Conservation (phyloP, 208 protist species). For the Trypanosomatidae sp. region DNA sequence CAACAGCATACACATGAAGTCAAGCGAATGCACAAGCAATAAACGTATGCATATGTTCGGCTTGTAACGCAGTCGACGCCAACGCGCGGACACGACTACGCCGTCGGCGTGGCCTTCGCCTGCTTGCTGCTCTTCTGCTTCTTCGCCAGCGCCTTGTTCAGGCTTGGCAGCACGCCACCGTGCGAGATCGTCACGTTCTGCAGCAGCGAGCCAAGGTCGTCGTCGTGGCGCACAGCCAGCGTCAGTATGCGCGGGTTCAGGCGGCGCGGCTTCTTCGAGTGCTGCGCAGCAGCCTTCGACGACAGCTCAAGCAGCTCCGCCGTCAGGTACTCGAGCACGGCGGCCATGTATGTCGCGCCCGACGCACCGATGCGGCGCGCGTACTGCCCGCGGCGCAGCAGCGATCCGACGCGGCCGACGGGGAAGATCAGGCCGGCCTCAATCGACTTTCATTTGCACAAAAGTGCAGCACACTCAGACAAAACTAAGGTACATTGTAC, state of each 20-base stretch:
- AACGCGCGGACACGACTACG: constrained; percentile 6
- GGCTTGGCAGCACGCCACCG: constrained; percentile 69
- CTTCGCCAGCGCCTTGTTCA: constrained; percentile 69
- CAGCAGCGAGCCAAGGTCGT: constrained; percentile 36
- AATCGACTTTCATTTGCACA: constrained; percentile 79
- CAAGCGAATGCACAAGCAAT: background rate
- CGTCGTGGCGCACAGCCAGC: constrained; percentile 69
- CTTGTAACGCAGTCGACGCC: constrained; percentile 32
- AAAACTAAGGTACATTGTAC: no score
- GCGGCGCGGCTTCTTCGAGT: constrained; percentile 48
- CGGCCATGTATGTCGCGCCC: constrained; percentile 97
- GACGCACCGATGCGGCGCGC: constrained; percentile 93
- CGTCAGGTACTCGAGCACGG: constrained; percentile 97
- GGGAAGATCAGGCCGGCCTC: constrained; percentile 98
- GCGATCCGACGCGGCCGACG: constrained; percentile 95
- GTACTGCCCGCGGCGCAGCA: constrained; percentile 94
- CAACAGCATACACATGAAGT: constrained; percentile 8
- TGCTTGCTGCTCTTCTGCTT: constrained; percentile 61
- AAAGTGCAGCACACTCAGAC: no score
- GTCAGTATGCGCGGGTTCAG: constrained; percentile 62
- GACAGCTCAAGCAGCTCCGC: constrained; percentile 77
- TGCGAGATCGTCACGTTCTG: constrained; percentile 62
- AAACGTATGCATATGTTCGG: background rate
- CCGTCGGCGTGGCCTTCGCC: background rate
- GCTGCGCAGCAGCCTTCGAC: constrained; percentile 61